These are phyloP conservation scores for Quercus glauca DNA, from an alignment of 306 rosid genomes.

Conservation along the genomic window DNA sequence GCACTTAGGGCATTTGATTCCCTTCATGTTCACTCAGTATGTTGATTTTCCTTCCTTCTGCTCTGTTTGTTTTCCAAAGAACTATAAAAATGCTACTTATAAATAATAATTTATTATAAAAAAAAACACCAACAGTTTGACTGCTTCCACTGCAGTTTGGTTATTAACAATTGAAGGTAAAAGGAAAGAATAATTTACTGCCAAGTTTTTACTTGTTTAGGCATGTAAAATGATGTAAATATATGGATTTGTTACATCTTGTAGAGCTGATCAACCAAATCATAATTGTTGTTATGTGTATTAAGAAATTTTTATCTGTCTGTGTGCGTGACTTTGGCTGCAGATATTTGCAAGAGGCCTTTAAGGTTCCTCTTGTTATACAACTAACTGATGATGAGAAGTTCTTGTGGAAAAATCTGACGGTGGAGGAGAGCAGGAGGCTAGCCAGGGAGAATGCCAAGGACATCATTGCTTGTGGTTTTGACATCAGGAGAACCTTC, in stretches of 20 bases:
- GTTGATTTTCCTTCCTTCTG: constrained; percentile 13
- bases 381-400: constrained; percentile 97
- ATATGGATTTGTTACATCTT: too few relatives aligned
- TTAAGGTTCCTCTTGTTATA: constrained; percentile 92
- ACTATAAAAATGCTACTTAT: background rate
- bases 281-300: background rate
- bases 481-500: constrained; percentile 81
- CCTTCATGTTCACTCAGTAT: constrained; percentile 90
- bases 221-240: too few relatives aligned
- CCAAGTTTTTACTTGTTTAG: too few relatives aligned
- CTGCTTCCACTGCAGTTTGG: too few relatives aligned
- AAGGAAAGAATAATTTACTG: too few relatives aligned
- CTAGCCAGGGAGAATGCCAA: constrained; percentile 91
- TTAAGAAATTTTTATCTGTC: constrained; percentile 4
- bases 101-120: too few relatives aligned
- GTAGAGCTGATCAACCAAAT: too few relatives aligned
- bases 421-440: constrained; percentile 74
- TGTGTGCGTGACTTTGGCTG: constrained; percentile 16
- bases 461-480: constrained; percentile 97
- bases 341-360: constrained; percentile 95
- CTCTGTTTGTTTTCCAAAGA: background rate
- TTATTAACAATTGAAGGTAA: too few relatives aligned
- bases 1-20: constrained; percentile 90
- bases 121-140: too few relatives aligned
- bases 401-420: constrained; percentile 82